phyloP scores from a whole-genome alignment of 805 yeast species.

The Pichia sporocuriosa region DNA sequence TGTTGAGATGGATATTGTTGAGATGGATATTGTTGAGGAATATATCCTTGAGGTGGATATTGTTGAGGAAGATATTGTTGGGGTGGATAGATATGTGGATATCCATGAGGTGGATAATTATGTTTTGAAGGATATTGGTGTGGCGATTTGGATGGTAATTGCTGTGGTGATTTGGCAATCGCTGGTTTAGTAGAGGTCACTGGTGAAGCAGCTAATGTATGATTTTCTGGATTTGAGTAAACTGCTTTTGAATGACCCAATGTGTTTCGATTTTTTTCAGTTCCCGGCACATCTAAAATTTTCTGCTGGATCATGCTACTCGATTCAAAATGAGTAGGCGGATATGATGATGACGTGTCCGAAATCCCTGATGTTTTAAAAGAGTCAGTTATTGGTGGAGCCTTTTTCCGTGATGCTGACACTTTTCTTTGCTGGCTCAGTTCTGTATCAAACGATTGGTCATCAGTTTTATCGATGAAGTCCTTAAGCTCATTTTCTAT shows the following conservation, averaged over 20 bases:
- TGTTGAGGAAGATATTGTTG: neutral
- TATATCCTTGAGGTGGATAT: constrained; percentile 1
- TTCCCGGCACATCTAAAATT: no score
- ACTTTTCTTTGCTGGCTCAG: neutral
- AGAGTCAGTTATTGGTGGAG: constrained; percentile 1
- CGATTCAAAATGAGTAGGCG: neutral
- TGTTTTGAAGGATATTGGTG: neutral
- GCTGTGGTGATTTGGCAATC: no score
- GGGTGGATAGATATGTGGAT: neutral
- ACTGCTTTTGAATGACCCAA: no score
- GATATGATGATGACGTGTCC: constrained; percentile 2
- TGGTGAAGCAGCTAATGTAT: no score
- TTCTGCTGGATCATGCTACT: neutral
- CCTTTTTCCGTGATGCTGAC: neutral
- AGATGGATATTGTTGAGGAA: neutral
- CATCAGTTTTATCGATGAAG: constrained; percentile 14
- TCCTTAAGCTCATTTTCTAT: constrained; percentile 24
- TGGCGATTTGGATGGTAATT: no score
- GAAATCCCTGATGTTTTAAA: neutral
- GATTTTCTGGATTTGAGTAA: no score
- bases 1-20: neutral
- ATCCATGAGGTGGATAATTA: neutral
- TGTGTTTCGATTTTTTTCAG: no score
- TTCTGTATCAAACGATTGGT: neutral
- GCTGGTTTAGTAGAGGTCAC: no score